Evolutionary conservation across 352 stramenopile species (phyloP).

Genomic region (Pythium chondricola): DNA sequence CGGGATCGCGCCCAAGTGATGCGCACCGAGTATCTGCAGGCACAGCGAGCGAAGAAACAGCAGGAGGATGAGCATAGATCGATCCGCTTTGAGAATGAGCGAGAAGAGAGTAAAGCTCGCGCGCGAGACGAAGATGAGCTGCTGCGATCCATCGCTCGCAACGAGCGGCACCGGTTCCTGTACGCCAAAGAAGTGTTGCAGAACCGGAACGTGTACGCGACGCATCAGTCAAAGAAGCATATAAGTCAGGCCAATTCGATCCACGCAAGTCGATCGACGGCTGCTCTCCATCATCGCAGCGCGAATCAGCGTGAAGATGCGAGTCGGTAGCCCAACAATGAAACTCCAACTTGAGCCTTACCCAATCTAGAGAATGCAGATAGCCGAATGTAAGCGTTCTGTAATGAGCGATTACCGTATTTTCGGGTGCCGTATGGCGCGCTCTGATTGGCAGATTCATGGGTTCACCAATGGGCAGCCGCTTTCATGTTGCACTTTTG

Average conservation of each 20-base stretch:
- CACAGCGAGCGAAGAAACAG: constrained; percentile 17
- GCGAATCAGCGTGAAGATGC: constrained; percentile 15
- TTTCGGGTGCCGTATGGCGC: too few relatives aligned
- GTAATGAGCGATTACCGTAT: too few relatives aligned
- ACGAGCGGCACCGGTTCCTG: constrained; percentile 49
- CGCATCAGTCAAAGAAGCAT: constrained; percentile 34
- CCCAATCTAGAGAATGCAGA: too few relatives aligned
- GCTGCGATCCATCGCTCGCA: constrained; percentile 43
- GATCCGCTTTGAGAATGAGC: constrained; percentile 24
- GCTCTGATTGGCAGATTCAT: too few relatives aligned
- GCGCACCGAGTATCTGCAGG: constrained; percentile 27
- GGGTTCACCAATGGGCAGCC: too few relatives aligned
- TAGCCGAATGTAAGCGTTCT: too few relatives aligned
- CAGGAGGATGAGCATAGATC: constrained; percentile 22
- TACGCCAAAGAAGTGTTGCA: constrained; percentile 55
- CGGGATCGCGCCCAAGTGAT: constrained; percentile 30
- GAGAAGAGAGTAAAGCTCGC: constrained; percentile 27
- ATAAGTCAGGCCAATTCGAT: constrained; percentile 22
- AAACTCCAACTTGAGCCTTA: too few relatives aligned
- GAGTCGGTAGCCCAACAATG: too few relatives aligned
- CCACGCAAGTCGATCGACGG: constrained; percentile 2
- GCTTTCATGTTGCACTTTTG: too few relatives aligned
- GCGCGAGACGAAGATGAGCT: constrained; percentile 57
- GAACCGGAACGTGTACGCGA: constrained; percentile 63
- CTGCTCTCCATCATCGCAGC: not conserved